Conservation (phyloP, 2,329 filamentous ascomycete genomes). For the Bretziella fagacearum region DNA sequence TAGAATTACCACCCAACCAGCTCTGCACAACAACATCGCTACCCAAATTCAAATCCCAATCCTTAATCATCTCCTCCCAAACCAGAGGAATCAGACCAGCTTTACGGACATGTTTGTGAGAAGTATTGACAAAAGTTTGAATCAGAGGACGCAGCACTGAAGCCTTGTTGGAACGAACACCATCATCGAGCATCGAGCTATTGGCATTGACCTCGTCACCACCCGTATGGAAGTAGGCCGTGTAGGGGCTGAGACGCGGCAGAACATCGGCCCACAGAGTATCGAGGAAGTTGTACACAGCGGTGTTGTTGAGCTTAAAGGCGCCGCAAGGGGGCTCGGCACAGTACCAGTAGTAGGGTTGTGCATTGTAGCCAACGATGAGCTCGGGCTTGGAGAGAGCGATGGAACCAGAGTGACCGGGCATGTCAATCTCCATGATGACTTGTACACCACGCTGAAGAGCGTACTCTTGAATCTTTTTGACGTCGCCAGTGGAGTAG, state of each 20-base stretch:
- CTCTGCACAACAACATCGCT: conserved; percentile 59
- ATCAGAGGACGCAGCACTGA: conserved; percentile 55
- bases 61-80: conserved; percentile 73
- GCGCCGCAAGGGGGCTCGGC: conserved; percentile 49
- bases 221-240: conserved; percentile 67
- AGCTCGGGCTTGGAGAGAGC: conserved; percentile 52
- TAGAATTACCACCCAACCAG: conserved; percentile 51
- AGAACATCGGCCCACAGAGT: conserved; percentile 59
- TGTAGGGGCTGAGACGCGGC: conserved; percentile 51
- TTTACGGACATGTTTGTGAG: conserved; percentile 46
- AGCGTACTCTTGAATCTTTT: conserved; percentile 53
- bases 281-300: conserved; percentile 54
- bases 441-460: conserved; percentile 51
- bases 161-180: conserved; percentile 47
- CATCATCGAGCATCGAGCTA: conserved; percentile 56
- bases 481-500: conserved; percentile 50
- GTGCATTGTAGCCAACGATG: conserved; percentile 44
- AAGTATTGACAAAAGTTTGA: conserved; percentile 57
- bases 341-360: conserved; percentile 43
- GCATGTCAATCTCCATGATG: conserved; percentile 65
- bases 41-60: conserved; percentile 61
- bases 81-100: conserved; percentile 56
- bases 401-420: conserved; percentile 58
- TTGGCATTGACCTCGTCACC: conserved; percentile 76
- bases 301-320: conserved; percentile 57